A percentile compares a stretch with the other conserved stretches of the same genome.
phyloP scores from a whole-genome alignment of 495 filamentous ascomycete species.

The Cercophora scortea region DNA sequence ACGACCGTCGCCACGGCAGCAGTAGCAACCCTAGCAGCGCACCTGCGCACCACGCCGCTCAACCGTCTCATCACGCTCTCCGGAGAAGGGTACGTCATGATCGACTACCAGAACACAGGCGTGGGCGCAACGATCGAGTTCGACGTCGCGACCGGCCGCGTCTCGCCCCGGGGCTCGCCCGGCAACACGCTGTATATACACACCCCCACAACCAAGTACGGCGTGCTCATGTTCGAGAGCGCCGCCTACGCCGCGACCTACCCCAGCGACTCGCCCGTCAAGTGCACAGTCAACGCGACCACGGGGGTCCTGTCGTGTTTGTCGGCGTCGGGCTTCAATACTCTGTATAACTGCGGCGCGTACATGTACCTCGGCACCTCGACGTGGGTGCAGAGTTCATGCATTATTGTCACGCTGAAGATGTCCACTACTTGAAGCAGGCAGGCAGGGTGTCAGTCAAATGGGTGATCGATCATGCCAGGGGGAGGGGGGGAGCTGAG shows the following conservation, averaged over 20 bases:
- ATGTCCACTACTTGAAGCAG: background rate
- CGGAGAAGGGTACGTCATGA: background rate
- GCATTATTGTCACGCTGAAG: background rate
- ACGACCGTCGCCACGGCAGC: background rate
- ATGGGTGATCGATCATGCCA: too few relatives aligned
- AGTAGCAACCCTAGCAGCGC: background rate
- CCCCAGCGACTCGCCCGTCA: background rate
- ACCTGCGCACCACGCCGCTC: background rate
- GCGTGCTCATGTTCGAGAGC: background rate
- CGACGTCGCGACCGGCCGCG: background rate
- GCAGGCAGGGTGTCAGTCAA: too few relatives aligned
- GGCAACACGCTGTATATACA: background rate
- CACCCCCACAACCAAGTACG: background rate
- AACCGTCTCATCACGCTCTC: background rate
- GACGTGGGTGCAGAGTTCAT: background rate
- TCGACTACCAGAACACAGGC: background rate
- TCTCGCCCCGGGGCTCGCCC: background rate
- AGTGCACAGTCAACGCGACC: background rate
- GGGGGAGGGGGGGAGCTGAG: too few relatives aligned
- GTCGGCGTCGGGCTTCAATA: background rate
- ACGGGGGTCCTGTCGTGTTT: background rate
- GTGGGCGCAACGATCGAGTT: background rate
- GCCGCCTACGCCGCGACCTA: background rate
- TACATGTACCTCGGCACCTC: background rate
- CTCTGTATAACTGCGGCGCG: background rate